Evolutionary conservation across 2,329 filamentous ascomycete genomes (phyloP), one percentile per base, ranked within the genome.

Genomic region (Phyllosticta citriasiana): DNA sequence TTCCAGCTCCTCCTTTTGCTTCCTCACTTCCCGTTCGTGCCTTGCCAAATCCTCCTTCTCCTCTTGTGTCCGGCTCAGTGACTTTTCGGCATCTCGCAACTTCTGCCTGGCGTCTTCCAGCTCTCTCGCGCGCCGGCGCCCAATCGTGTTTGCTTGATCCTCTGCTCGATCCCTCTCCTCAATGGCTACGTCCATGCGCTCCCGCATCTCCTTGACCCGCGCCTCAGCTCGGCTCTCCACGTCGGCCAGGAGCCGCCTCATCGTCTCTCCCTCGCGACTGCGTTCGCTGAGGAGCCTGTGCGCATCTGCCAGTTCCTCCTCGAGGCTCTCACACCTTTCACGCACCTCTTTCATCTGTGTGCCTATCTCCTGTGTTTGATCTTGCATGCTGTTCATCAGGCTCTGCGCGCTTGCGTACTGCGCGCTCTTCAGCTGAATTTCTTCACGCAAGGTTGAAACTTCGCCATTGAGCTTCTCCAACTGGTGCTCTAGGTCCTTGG

Each of bases 121-220:
- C 77, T 97, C 94, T 55, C 92, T 82, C 6, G 89, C 84, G 63
- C 87, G 86, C 53, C 89, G 84, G 58, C 93, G 83, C 12, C 88
- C 88, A 56, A 89, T 81, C 0, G 86, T 88, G 68, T 85, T 90
- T 2, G 91, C 86, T 75, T 97, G 92, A 64, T 97, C 92, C 74
- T 99, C 93, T 2, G 91, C 87, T 2, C 91, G 85, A 71, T 99
- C 94, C 19, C 94, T 85, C 73, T 99, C 94, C 72, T 97, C 92
- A n/a, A 96, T 82, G 0, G 92, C 92, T 1, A 89, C 81, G 69
- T 97, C 93, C 81, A 97, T 87, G 2, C 88, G 85, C 62, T 90
- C 86, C 59, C 90, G 88, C 86, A 96, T 94, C 65, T 97, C 93
- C 27, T 90, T 86, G 19, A 96, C 84, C 69, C 91, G 89, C 63